A percentile compares a stretch with the other conserved stretches of the same genome.
Evolutionary conservation across 163 green algal genomes (phyloP).

Genomic region (Picocystis sp.): DNA sequence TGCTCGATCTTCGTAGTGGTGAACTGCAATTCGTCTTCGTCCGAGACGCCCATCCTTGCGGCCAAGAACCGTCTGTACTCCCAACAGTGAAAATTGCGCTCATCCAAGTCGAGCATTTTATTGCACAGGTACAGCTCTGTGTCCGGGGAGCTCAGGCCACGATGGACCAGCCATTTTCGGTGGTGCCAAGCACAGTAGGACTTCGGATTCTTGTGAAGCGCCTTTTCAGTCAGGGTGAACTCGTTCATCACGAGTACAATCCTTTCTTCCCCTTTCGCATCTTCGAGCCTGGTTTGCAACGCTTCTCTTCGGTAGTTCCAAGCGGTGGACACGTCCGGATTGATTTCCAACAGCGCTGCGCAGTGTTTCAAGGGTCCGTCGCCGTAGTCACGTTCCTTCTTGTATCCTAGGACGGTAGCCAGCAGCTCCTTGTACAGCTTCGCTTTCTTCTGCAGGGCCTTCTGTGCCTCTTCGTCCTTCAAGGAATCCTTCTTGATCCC

Average conservation of each 20-base stretch:
- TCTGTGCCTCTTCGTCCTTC: neutral
- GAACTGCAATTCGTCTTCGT: conserved; percentile 52
- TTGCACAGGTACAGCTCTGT: conserved; percentile 46
- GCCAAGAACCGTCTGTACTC: conserved; percentile 63
- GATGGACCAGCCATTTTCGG: conserved; percentile 23
- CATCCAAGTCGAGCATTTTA: conserved; percentile 62
- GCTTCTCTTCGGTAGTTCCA: conserved; percentile 71
- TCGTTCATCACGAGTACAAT: conserved; percentile 25
- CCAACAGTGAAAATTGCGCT: conserved; percentile 94
- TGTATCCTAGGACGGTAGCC: neutral
- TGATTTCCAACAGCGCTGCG: conserved; percentile 41
- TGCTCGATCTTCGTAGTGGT: conserved; percentile 51
- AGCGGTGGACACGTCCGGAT: conserved; percentile 77
- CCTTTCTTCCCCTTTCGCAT: conserved; percentile 13
- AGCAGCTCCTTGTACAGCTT: conserved; percentile 9
- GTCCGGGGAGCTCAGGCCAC: conserved; percentile 33
- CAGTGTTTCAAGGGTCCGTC: neutral
- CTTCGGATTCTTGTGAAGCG: conserved; percentile 67
- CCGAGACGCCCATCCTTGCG: conserved; percentile 12
- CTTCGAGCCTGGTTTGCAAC: conserved; percentile 28
- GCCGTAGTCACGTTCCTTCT: neutral
- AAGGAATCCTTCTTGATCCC: neutral
- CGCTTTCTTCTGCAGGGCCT: conserved; percentile 2
- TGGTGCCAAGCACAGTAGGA: conserved; percentile 86
- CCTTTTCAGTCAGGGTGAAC: conserved; percentile 49